phyloP scores from a whole-genome alignment of 352 stramenopile species.

The Globisporangium lucens region DNA sequence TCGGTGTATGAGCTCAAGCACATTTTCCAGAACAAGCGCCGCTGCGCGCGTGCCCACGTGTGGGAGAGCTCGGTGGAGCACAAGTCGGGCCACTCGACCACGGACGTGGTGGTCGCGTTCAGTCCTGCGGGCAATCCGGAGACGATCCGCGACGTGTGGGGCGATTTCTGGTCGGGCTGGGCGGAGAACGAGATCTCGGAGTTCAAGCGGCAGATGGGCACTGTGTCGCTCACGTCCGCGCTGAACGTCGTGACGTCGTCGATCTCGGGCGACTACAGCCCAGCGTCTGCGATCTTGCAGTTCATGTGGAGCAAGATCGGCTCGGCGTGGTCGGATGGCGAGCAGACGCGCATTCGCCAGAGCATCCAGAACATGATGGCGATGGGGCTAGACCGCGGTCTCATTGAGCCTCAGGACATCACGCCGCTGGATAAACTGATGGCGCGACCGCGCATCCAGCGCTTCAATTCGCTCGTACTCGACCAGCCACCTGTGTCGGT shows the following conservation, averaged over 20 bases:
- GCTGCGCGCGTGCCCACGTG: constrained; percentile 70
- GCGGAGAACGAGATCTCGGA: constrained; percentile 78
- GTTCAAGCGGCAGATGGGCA: constrained; percentile 78
- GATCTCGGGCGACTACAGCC: constrained; percentile 76
- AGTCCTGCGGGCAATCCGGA: constrained; percentile 75
- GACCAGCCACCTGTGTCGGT: constrained; percentile 52
- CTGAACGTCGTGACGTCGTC: constrained; percentile 78
- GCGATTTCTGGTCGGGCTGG: constrained; percentile 86
- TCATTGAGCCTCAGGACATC: constrained; percentile 60
- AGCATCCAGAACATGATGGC: constrained; percentile 88
- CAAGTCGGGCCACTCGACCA: constrained; percentile 28
- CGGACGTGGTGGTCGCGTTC: constrained; percentile 77
- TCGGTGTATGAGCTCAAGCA: constrained; percentile 82
- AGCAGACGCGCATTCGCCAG: constrained; percentile 82
- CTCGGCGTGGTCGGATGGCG: constrained; percentile 75
- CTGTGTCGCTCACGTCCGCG: constrained; percentile 66
- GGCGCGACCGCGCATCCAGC: constrained; percentile 47
- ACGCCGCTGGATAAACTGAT: constrained; percentile 79
- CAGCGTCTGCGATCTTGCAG: constrained; percentile 65
- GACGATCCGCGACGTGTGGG: constrained; percentile 82
- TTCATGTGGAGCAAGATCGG: constrained; percentile 86
- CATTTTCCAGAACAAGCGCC: constrained; percentile 85
- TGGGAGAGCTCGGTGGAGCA: constrained; percentile 67
- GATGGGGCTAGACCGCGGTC: constrained; percentile 67
- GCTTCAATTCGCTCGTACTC: constrained; percentile 70